Conservation (phyloP, 2,329 filamentous ascomycete genomes). For the Ascocoryne sarcoides region DNA sequence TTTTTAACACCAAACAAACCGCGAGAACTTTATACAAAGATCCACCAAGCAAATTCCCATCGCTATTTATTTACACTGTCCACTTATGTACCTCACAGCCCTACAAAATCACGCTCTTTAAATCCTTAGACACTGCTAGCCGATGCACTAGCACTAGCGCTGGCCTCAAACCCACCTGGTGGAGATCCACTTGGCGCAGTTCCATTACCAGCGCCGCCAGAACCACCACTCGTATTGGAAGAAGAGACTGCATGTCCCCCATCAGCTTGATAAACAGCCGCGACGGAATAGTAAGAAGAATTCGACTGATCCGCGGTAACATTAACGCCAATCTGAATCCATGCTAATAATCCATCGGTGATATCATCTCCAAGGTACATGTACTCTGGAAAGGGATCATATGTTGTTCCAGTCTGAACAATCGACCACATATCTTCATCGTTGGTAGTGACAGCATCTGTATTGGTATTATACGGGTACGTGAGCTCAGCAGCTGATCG, state of each 20-base stretch:
- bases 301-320: constrained; percentile 22
- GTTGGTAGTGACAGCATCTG: constrained; percentile 37
- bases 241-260: constrained; percentile 9
- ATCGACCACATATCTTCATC: constrained; percentile 36
- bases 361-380: constrained; percentile 41
- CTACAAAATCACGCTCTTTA: no score
- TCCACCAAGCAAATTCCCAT: no score
- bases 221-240: background rate
- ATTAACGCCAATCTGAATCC: constrained; percentile 40
- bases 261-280: constrained; percentile 12
- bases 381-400: constrained; percentile 46
- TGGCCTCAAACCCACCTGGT: background rate
- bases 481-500: constrained; percentile 37
- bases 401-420: constrained; percentile 37
- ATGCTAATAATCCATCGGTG: constrained; percentile 39
- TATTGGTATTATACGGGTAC: constrained; percentile 36
- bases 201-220: constrained; percentile 3
- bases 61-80: no score
- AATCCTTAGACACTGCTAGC: no score
- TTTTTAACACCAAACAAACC: no score
- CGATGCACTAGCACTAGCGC: no score
- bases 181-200: constrained; percentile 2
- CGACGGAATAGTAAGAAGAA: constrained; percentile 11
- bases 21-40: no score
- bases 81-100: no score